Conservation (phyloP, 441 rosid genomes). For the Macaranga tanarius region DNA sequence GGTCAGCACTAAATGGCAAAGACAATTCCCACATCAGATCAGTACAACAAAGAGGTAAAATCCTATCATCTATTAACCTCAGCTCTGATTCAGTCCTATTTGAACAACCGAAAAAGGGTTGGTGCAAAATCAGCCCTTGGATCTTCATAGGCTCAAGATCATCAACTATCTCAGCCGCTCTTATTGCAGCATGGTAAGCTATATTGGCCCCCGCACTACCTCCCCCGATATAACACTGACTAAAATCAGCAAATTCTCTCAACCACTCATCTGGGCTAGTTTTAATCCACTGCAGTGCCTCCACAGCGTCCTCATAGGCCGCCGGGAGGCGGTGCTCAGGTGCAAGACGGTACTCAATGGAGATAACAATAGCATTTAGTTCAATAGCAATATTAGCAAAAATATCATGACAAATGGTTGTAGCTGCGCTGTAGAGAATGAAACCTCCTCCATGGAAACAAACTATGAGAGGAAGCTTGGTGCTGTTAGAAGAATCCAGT, state of each 20-base stretch:
- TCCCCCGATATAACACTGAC: slow-evolving; percentile 46
- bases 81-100: slow-evolving; percentile 40
- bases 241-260: slow-evolving; percentile 32
- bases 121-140: slow-evolving; percentile 51
- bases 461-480: slow-evolving; percentile 46
- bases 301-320: slow-evolving; percentile 49
- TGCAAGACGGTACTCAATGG: slow-evolving; percentile 48
- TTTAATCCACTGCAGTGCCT: slow-evolving; percentile 41
- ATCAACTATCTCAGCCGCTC: slow-evolving; percentile 7
- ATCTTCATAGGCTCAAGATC: slow-evolving; percentile 38
- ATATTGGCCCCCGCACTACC: slow-evolving; percentile 52
- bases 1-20: slow-evolving; percentile 42
- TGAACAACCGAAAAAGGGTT: slow-evolving; percentile 53
- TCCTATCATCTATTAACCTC: slow-evolving; percentile 22
- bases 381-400: slow-evolving; percentile 31
- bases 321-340: slow-evolving; percentile 66
- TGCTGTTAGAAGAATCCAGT: neutral
- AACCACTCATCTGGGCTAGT: slow-evolving; percentile 40
- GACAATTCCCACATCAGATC: slow-evolving; percentile 48
- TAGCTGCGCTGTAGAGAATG: slow-evolving; percentile 31
- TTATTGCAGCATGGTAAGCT: slow-evolving; percentile 41
- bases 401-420: slow-evolving; percentile 15
- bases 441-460: slow-evolving; percentile 62
- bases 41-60: slow-evolving; percentile 21
- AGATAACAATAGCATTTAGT: slow-evolving; percentile 34